Conservation (phyloP, 2,329 filamentous ascomycete species). For the Emericellopsis atlantica region DNA sequence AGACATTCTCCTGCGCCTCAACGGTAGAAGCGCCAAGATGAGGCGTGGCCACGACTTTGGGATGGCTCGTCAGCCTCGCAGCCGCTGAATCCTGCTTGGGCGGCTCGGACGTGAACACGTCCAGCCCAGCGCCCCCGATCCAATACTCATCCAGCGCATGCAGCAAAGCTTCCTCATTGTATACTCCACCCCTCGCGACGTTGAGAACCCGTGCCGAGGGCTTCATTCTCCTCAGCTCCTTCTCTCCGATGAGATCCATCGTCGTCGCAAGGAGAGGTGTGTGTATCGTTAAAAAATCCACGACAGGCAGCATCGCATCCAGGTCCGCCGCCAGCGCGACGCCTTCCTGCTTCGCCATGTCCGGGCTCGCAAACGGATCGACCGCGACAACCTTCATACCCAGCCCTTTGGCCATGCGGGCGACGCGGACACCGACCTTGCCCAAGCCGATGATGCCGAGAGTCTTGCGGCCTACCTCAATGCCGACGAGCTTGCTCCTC, state of each 20-base stretch:
- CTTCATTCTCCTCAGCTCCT: conserved; percentile 61
- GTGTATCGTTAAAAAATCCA: conserved; percentile 72
- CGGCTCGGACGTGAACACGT: conserved; percentile 70
- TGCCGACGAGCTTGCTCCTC: conserved; percentile 58
- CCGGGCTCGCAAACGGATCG: conserved; percentile 65
- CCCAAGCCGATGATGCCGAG: conserved; percentile 67
- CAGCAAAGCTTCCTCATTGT: conserved; percentile 63
- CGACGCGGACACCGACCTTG: conserved; percentile 74
- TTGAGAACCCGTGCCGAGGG: conserved; percentile 62
- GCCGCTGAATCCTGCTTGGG: conserved; percentile 42
- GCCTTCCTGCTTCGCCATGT: conserved; percentile 56
- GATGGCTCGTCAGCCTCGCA: conserved; percentile 50
- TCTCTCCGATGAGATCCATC: conserved; percentile 55
- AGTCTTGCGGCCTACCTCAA: conserved; percentile 67
- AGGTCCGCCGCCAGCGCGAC: conserved; percentile 50
- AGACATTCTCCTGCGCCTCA: conserved; percentile 77
- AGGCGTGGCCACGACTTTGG: conserved; percentile 64
- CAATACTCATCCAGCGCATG: conserved; percentile 56
- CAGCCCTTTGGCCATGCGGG: conserved; percentile 63
- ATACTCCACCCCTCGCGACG: conserved; percentile 67
- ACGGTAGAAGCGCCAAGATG: conserved; percentile 70
- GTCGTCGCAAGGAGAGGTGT: conserved; percentile 71
- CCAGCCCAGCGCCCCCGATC: conserved; percentile 66
- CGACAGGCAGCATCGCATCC: conserved; percentile 45
- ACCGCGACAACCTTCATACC: conserved; percentile 65